Percentiles rank a stretch among this genome's conserved stretches.
Evolutionary conservation across 768 basidiomycete species (phyloP).

Genomic region (Phaeotremella fagi): DNA sequence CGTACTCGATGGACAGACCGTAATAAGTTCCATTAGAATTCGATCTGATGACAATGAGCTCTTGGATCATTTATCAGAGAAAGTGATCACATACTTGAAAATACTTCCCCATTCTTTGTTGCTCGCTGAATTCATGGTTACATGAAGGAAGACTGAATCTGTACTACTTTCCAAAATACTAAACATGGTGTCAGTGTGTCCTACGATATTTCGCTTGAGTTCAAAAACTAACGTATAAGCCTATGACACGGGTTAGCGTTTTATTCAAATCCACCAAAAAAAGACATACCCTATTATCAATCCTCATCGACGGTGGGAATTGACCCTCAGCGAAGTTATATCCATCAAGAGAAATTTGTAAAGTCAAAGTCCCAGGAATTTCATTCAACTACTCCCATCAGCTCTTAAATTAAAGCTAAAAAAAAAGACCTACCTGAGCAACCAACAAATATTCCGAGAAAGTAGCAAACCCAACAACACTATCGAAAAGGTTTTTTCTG

Average conservation of each 20-base stretch:
- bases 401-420: neutral
- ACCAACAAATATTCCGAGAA: constrained; percentile 96
- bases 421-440: constrained; percentile 64
- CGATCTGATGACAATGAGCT: constrained; percentile 60
- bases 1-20: constrained; percentile 75
- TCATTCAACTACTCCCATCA: constrained; percentile 56
- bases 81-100: constrained; percentile 38
- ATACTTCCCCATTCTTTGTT: constrained; percentile 82
- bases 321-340: constrained; percentile 72
- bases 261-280: neutral
- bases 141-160: constrained; percentile 86
- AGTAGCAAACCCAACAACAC: constrained; percentile 81
- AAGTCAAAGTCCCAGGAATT: constrained; percentile 54
- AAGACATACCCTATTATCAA: constrained; percentile 75
- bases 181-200: constrained; percentile 61
- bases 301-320: constrained; percentile 87
- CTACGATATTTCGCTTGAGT: neutral
- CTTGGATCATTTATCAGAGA: neutral
- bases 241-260: constrained; percentile 9
- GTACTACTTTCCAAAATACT: constrained; percentile 93
- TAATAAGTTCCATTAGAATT: constrained; percentile 99
- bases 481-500: constrained; percentile 72
- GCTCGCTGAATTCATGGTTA: constrained; percentile 77
- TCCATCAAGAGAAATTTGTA: constrained; percentile 92
- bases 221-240: constrained; percentile 21